Percentiles rank a stretch among this genome's conserved stretches.
Conservation (phyloP, 202 grass and related monocot species). For the Dendrocalamus latiflorus region DNA sequence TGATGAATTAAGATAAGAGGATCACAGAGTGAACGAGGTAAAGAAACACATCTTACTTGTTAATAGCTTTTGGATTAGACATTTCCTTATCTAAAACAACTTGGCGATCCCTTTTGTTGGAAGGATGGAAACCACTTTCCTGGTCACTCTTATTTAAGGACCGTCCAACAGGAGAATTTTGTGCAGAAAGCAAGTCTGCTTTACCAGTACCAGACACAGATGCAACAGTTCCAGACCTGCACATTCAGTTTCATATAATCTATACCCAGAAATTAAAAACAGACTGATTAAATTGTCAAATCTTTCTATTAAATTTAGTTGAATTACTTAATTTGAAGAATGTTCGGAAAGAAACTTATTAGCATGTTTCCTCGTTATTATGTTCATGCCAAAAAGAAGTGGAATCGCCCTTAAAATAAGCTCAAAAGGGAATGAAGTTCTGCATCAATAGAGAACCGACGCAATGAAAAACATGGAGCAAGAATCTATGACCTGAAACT, state of each 20-base stretch:
- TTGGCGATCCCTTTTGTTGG: constrained; percentile 64
- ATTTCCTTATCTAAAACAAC: constrained; percentile 51
- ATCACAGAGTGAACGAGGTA: background rate
- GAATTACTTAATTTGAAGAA: constrained; percentile 19
- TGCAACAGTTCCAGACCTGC: constrained; percentile 56
- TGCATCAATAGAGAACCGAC: constrained; percentile 23
- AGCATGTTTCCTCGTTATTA: background rate
- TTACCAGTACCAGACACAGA: constrained; percentile 42
- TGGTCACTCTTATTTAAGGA: constrained; percentile 61
- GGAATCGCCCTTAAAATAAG: background rate
- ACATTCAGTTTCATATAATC: constrained; percentile 33
- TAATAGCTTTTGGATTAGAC: constrained; percentile 50
- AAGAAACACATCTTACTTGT: constrained; percentile 67
- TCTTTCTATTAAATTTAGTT: constrained; percentile 5
- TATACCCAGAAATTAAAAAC: constrained; percentile 19
- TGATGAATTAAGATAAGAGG: constrained; percentile 6
- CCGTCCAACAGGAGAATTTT: constrained; percentile 46
- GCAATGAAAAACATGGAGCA: constrained; percentile 9
- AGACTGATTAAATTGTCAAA: background rate
- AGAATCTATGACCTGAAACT: constrained; percentile 57
- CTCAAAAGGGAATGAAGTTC: constrained; percentile 1
- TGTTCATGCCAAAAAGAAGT: background rate
- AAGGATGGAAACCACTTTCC: constrained; percentile 53
- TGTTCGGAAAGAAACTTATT: constrained; percentile 4
- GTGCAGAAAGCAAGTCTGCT: constrained; percentile 64